Conservation (phyloP, 2,329 filamentous ascomycete species). For the Monilinia laxa region DNA sequence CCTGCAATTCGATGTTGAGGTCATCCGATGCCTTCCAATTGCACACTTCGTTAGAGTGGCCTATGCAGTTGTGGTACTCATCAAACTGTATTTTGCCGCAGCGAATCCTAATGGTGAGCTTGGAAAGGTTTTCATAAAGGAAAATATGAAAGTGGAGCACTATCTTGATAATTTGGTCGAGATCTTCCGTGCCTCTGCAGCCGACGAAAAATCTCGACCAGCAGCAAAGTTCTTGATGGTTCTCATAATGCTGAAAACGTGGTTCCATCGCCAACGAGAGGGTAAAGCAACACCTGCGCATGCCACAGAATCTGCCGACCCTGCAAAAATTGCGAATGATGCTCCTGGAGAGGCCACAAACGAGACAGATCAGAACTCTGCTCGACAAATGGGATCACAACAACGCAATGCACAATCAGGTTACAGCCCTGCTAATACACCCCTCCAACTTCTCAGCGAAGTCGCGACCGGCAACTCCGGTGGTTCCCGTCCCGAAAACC, state of each 20-base stretch:
- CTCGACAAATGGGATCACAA: conserved; percentile 8
- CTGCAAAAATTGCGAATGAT: background rate
- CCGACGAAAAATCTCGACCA: conserved; percentile 62
- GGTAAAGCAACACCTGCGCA: conserved; percentile 27
- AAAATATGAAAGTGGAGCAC: conserved; percentile 62
- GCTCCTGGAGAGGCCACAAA: conserved; percentile 2
- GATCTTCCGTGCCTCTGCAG: conserved; percentile 64
- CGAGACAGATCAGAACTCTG: background rate
- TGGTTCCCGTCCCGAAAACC: conserved; percentile 30
- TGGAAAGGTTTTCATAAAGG: conserved; percentile 66
- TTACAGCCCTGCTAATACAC: conserved; percentile 40
- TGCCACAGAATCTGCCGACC: background rate
- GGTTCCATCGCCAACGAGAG: conserved; percentile 47
- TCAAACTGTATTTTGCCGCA: conserved; percentile 61
- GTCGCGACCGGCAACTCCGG: conserved; percentile 43
- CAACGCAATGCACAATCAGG: conserved; percentile 29
- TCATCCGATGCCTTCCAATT: conserved; percentile 51
- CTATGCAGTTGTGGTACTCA: conserved; percentile 57
- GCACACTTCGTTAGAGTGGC: conserved; percentile 54
- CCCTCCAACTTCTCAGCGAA: conserved; percentile 45
- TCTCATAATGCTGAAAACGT: conserved; percentile 66
- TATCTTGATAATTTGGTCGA: conserved; percentile 70
- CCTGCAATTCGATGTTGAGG: conserved; percentile 47
- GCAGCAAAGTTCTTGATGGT: conserved; percentile 71
- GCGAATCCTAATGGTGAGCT: conserved; percentile 63